These are phyloP conservation scores for Teunomyces panamensis DNA, from an alignment of 805 yeast genomes.

Conservation along the genomic window DNA sequence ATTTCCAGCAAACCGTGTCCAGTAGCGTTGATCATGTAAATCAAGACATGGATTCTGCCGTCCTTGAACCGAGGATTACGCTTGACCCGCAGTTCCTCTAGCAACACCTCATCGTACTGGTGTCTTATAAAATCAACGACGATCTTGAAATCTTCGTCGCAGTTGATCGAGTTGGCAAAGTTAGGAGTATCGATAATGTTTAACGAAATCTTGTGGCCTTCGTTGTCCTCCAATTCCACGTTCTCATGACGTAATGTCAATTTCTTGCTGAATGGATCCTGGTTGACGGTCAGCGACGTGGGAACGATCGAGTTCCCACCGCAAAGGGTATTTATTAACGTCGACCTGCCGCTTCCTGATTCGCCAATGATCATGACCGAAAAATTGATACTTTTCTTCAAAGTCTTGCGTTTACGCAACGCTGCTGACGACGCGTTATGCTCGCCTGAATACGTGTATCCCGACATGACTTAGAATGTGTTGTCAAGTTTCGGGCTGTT, in stretches of 20 bases:
- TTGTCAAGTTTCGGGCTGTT: not conserved
- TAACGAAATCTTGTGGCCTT: conserved; percentile 76
- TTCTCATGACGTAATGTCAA: conserved; percentile 71
- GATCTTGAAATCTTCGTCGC: conserved; percentile 62
- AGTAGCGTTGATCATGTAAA: conserved; percentile 45
- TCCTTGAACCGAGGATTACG: conserved; percentile 85
- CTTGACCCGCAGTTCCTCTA: conserved; percentile 78
- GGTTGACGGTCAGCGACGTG: conserved; percentile 58
- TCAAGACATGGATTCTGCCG: conserved; percentile 69
- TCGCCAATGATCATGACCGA: conserved; percentile 85
- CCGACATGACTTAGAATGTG: conserved; percentile 8
- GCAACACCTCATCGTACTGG: conserved; percentile 77
- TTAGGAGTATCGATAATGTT: conserved; percentile 83
- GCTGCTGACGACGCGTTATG: conserved; percentile 37
- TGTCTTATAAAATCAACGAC: conserved; percentile 77
- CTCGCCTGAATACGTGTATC: conserved; percentile 13
- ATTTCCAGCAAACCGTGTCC: conserved; percentile 44
- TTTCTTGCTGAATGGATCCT: conserved; percentile 47
- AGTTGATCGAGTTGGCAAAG: conserved; percentile 72
- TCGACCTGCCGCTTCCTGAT: conserved; percentile 87
- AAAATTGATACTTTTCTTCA: conserved; percentile 82
- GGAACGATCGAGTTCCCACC: conserved; percentile 79
- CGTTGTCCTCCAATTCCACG: conserved; percentile 83
- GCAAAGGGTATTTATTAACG: conserved; percentile 86
- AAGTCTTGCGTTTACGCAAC: conserved; percentile 64